These are phyloP conservation scores for Hyphopichia fennica DNA, from an alignment of 1,139 yeast genomes.

Conservation along the genomic window DNA sequence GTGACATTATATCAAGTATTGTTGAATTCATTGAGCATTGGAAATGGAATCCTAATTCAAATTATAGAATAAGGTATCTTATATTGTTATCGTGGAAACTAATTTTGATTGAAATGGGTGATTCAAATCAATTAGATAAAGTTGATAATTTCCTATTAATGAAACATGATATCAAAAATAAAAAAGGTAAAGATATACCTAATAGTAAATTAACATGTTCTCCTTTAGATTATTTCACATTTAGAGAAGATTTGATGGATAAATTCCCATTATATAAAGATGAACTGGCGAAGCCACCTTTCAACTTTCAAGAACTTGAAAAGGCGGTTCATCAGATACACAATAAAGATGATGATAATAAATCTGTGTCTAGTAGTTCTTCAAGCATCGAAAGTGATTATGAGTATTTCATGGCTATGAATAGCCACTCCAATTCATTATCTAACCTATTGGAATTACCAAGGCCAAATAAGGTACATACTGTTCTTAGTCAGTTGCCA, in stretches of 20 bases:
- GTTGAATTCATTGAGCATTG: constrained; percentile 60
- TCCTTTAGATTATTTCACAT: constrained; percentile 78
- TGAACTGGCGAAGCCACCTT: constrained; percentile 13
- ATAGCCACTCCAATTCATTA: constrained; percentile 48
- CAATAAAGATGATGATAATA: constrained; percentile 1
- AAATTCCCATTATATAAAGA: constrained; percentile 66
- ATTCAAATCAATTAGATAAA: constrained; percentile 33
- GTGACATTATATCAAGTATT: constrained; percentile 44
- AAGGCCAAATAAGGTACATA: constrained; percentile 53
- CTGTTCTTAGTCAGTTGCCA: constrained; percentile 56
- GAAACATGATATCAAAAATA: constrained; percentile 42
- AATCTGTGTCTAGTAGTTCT: constrained; percentile 1
- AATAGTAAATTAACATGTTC: constrained; percentile 51
- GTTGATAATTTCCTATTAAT: constrained; percentile 52
- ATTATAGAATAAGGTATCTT: constrained; percentile 48
- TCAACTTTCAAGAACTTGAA: constrained; percentile 18
- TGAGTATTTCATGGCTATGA: constrained; percentile 42
- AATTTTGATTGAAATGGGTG: constrained; percentile 68
- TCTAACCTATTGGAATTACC: constrained; percentile 63
- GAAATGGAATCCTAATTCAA: constrained; percentile 52
- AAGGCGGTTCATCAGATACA: constrained; percentile 8
- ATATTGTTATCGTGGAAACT: constrained; percentile 59
- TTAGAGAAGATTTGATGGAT: constrained; percentile 69
- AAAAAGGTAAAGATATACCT: constrained; percentile 17
- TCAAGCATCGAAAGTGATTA: constrained; percentile 20